Evolutionary conservation across 1,284 basidiomycete genomes (phyloP), one percentile per base, ranked within the genome.

Genomic region (Omphalotus olearius): DNA sequence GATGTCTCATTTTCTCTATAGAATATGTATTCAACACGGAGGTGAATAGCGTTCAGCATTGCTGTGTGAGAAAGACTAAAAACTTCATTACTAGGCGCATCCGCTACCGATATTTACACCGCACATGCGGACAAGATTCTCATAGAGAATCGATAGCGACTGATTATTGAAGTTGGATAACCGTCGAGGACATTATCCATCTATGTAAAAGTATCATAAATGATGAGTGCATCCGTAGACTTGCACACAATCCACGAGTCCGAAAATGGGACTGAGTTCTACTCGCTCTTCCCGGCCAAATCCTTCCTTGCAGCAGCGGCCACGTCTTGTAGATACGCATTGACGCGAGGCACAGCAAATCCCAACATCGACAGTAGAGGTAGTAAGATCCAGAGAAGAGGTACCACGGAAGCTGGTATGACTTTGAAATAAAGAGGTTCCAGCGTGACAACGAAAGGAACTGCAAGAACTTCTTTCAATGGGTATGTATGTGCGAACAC

Each of bases 1-100:
- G 7, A 20, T 45, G 20, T 25, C 33, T 37, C 6, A 11, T 20
- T 13, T 43, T 33, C 39, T 42, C 26, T 18, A n/a, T 54, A 91
- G 90, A 86, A 65, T 88, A 90, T 66, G 92, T 98, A n/a, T 88
- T 97, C 69, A 98, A 97, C 64, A 98, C 95, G 2, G 94, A 96
- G 74, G 88, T 86, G 57, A 33, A 7, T 33, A 33, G 30, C 13
- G 30, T 10, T 13, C 4, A 13, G 30, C 55, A 73, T 63, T 45
- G 20, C 11, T 39, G 16, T 28, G 11, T 17, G 11, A 16, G 20
- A 28, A 17, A 11, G 16, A 28, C 11, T 45, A 11, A 23, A 9
- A 28, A 30, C 14, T 26, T 18, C 18, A 6, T 48, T 38, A n/a
- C 30, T 58, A 84, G 82, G 85, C 82, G 9, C 85, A 88, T 62